Evolutionary conservation across 2,329 filamentous ascomycete species (phyloP).

Genomic region (Ambrosiella xylebori): DNA sequence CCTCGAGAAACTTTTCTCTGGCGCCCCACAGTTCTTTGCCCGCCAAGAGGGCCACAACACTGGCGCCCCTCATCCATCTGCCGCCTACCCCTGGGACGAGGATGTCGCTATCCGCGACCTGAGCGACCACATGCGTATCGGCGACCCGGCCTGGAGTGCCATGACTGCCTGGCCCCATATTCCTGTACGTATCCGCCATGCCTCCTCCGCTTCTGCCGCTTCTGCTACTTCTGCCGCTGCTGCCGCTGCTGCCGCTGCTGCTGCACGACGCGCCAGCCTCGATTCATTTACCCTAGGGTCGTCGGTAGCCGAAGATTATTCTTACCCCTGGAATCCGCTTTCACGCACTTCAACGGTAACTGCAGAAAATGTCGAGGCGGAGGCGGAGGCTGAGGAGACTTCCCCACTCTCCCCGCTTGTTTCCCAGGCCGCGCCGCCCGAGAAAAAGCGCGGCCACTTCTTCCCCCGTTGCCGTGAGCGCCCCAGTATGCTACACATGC

Average conservation of each 20-base stretch:
- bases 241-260: background rate
- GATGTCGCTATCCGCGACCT: slow-evolving; percentile 43
- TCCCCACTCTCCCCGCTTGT: background rate
- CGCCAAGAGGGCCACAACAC: slow-evolving; percentile 41
- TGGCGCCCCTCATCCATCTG: slow-evolving; percentile 42
- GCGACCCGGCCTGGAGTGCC: slow-evolving; percentile 44
- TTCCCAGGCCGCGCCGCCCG: slow-evolving; percentile 18
- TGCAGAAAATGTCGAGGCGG: slow-evolving; percentile 26
- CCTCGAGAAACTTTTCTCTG: slow-evolving; percentile 54
- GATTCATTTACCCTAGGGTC: slow-evolving; percentile 7
- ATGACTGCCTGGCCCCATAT: slow-evolving; percentile 48
- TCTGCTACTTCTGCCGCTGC: background rate
- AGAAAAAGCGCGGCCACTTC: slow-evolving; percentile 37
- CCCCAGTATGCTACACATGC: slow-evolving; percentile 56
- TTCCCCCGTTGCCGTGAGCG: slow-evolving; percentile 41
- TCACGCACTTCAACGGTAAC: slow-evolving; percentile 7
- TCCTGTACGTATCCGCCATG: slow-evolving; percentile 19
- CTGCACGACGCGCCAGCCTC: slow-evolving; percentile 19
- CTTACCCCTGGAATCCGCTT: background rate
- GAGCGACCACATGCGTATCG: slow-evolving; percentile 46
- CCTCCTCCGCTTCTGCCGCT: background rate
- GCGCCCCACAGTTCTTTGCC: slow-evolving; percentile 56
- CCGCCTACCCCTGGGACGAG: slow-evolving; percentile 52
- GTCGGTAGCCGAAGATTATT: slow-evolving; percentile 4
- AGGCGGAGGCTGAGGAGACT: slow-evolving; percentile 15